Base-by-base conservation (phyloP, 2,329 filamentous ascomycete species). In the Trichophyton schoenleinii region DNA sequence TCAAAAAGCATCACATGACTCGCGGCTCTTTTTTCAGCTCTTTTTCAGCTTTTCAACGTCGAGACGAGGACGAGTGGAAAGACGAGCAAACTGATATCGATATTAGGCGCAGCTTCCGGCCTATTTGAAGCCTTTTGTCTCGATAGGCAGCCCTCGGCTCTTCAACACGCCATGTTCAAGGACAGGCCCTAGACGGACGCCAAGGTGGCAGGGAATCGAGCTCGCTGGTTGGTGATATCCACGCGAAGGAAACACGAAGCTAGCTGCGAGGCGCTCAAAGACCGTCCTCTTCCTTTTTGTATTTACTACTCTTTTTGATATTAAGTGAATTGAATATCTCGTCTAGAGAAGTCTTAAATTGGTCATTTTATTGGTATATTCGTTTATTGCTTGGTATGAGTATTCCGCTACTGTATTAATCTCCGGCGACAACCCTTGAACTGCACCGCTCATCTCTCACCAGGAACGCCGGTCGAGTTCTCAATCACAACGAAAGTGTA, bases 211-310 rank as follows among this genome's bases (percentile, higher is more conserved):
- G 52, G 52, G 52, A 55, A 55, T 36, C 28, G 52, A 53, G 48
- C 48, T 53, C 52, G 28, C 52, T 55, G 52, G 52, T 55, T 55
- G 52, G 52, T 55, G 52, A 55, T 55, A 55, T 55, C 52, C 11
- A 55, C 52, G 52, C 52, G 52, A 55, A 38, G 52, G 52, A 55
- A 55, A 55, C 52, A 55, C 52, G 52, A 55, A 55, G 52, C 52
- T 55, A 28, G 46, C 46, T 52, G 9, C 22, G 22, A 53, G 49
- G 9, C 22, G 22, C 11, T 53, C 22, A 53, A 53, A 53, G n/a
- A 31, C 11, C n/a, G 28, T 55, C n/a, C 11, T 11, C 52, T 55
- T 28, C 28, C n/a, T 20, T n/a, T 20, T 55, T 55, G 52, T 55
- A 55, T 18, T 28, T 55, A 36, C 8, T 13, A 38, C 20, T 0